These are phyloP conservation scores for Begonia loranthoides DNA, from an alignment of 306 rosid genomes.

Conservation along the genomic window DNA sequence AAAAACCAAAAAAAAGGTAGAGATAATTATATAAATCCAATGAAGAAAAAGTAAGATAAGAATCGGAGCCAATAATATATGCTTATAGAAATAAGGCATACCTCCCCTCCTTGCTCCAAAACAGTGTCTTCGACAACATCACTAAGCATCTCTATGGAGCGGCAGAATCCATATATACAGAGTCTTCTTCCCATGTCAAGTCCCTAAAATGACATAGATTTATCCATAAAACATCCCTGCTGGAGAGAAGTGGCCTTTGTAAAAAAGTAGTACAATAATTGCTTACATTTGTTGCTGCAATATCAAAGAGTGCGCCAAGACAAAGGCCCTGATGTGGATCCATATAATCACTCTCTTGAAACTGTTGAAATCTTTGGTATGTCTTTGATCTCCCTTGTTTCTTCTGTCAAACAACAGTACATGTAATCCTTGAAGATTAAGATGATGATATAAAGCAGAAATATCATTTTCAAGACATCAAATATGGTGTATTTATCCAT, in stretches of 20 bases:
- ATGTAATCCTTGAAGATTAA: no score
- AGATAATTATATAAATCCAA: no score
- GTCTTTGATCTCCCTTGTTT: conserved; percentile 52
- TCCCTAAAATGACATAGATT: conserved; percentile 38
- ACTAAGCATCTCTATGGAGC: conserved; percentile 92
- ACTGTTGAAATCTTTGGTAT: conserved; percentile 45
- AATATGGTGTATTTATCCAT: no score
- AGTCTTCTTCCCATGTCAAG: conserved; percentile 87
- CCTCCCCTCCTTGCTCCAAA: conserved; percentile 96
- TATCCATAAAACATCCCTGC: conserved; percentile 7
- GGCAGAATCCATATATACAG: conserved; percentile 89
- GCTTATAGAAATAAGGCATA: conserved; percentile 19
- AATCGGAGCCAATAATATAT: no score
- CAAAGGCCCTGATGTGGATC: conserved; percentile 81
- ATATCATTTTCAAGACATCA: no score
- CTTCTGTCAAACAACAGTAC: conserved; percentile 53
- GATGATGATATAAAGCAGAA: no score
- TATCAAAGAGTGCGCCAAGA: conserved; percentile 86
- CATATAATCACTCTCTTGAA: conserved; percentile 86
- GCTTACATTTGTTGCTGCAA: conserved; percentile 87
- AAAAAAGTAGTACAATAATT: conserved; percentile 3
- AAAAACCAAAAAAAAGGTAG: no score
- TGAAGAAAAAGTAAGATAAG: no score
- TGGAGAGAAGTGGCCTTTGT: background rate
- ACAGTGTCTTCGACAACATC: conserved; percentile 95